These are phyloP conservation scores for Hemileia vastatrix DNA, from an alignment of 1,284 basidiomycete species.

Conservation along the genomic window DNA sequence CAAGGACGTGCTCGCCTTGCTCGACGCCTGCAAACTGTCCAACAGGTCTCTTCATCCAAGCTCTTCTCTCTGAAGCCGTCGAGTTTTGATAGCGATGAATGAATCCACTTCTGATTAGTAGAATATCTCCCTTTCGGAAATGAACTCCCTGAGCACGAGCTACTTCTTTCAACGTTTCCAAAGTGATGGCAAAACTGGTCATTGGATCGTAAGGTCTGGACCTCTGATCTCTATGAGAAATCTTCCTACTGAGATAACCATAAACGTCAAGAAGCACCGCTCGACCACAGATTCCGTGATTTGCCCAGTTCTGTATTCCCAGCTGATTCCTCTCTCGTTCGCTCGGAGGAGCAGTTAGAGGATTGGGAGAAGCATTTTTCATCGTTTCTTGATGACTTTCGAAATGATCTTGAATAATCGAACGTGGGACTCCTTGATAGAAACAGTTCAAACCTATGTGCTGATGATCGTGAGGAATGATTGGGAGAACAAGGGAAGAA, in stretches of 20 bases:
- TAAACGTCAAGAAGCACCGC: slow-evolving; percentile 47
- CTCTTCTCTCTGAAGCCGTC: slow-evolving; percentile 26
- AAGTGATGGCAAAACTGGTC: slow-evolving; percentile 38
- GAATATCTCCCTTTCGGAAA: slow-evolving; percentile 41
- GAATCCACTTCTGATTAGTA: slow-evolving; percentile 46
- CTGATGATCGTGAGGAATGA: no score
- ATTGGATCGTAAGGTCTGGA: no score
- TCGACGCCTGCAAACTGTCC: slow-evolving; percentile 41
- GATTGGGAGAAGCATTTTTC: not conserved
- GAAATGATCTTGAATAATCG: slow-evolving; percentile 29
- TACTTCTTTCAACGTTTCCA: slow-evolving; percentile 39
- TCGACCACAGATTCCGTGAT: slow-evolving; percentile 45
- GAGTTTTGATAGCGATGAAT: slow-evolving; percentile 41
- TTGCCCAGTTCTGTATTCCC: no score
- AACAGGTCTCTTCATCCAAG: slow-evolving; percentile 26
- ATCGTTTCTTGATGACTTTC: slow-evolving; percentile 23
- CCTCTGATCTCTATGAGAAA: slow-evolving; percentile 6
- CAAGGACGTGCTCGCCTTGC: slow-evolving; percentile 37
- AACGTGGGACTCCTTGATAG: slow-evolving; percentile 31
- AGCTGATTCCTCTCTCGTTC: no score
- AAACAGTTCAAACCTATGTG: slow-evolving; percentile 31
- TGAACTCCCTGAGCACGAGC: slow-evolving; percentile 38
- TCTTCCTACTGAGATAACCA: slow-evolving; percentile 26
- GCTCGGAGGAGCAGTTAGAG: slow-evolving; percentile 5
- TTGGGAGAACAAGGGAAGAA: no score